A percentile compares a stretch with the other conserved stretches of the same genome.
phyloP scores from a whole-genome alignment of 1,139 yeast genomes.

The Zygotorulaspora mrakii region DNA sequence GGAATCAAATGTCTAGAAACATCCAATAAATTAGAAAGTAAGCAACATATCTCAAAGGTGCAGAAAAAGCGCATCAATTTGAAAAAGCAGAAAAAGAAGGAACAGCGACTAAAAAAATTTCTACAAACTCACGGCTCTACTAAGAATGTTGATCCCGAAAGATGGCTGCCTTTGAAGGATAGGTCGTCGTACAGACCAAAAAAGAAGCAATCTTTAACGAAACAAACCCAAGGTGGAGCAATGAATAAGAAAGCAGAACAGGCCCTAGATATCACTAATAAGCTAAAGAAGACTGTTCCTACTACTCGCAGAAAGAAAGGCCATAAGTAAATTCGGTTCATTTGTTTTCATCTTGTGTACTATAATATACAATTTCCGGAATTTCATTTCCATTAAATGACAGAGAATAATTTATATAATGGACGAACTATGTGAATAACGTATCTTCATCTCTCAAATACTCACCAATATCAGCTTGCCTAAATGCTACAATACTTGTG shows the following conservation, averaged over 20 bases:
- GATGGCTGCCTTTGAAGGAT: constrained; percentile 89
- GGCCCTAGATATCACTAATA: constrained; percentile 41
- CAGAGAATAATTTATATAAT: constrained; percentile 2
- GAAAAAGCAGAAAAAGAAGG: constrained; percentile 42
- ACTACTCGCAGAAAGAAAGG: constrained; percentile 41
- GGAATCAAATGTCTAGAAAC: constrained; percentile 41
- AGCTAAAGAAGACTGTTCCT: constrained; percentile 37
- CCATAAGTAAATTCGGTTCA: constrained; percentile 27
- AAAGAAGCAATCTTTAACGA: constrained; percentile 47
- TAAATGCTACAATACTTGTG: constrained; percentile 87
- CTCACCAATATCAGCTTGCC: constrained; percentile 98
- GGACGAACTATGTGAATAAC: constrained; percentile 59
- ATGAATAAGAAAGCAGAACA: constrained; percentile 53
- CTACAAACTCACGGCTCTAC: constrained; percentile 43
- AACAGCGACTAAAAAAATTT: constrained; percentile 40
- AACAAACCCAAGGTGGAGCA: constrained; percentile 67
- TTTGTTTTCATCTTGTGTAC: constrained; percentile 11
- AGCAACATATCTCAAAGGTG: constrained; percentile 21
- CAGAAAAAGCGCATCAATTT: constrained; percentile 24
- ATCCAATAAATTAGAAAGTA: constrained; percentile 23
- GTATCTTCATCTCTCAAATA: constrained; percentile 97
- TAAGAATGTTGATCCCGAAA: constrained; percentile 56
- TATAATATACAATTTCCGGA: constrained; percentile 15
- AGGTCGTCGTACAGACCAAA: constrained; percentile 80
- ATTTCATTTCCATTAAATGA: constrained; percentile 2